These are phyloP conservation scores for Talaromyces trachyspermus DNA, from an alignment of 495 filamentous ascomycete species.

Conservation along the genomic window DNA sequence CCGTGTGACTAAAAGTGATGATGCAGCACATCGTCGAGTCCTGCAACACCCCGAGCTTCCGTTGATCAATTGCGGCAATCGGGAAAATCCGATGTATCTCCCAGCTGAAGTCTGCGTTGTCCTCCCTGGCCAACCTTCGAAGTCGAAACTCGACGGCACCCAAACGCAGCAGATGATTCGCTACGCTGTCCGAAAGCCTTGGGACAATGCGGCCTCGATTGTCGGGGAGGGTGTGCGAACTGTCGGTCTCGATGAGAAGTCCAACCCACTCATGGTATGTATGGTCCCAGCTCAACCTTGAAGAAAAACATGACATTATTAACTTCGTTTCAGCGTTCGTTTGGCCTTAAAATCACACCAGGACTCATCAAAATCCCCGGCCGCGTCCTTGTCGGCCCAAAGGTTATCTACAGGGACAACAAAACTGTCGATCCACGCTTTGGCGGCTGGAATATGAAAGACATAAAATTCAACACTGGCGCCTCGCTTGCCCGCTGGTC, in stretches of 20 bases:
- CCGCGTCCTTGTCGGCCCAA: slow-evolving; percentile 51
- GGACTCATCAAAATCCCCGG: slow-evolving; percentile 57
- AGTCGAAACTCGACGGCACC: slow-evolving; percentile 42
- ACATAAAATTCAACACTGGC: slow-evolving; percentile 33
- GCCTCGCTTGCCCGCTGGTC: slow-evolving; percentile 33
- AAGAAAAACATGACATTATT: too few species aligned
- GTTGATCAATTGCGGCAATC: slow-evolving; percentile 63
- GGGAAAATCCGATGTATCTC: slow-evolving; percentile 51
- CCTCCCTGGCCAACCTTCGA: slow-evolving; percentile 56
- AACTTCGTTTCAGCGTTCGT: too few species aligned
- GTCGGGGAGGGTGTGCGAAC: slow-evolving; percentile 43
- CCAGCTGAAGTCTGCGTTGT: slow-evolving; percentile 61
- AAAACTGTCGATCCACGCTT: slow-evolving; percentile 15
- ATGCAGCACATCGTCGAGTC: too few species aligned
- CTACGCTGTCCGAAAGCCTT: slow-evolving; percentile 61
- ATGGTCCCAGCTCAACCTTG: slow-evolving; percentile 63
- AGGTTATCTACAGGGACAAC: slow-evolving; percentile 40
- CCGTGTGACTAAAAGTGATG: too few species aligned
- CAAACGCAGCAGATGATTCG: slow-evolving; percentile 59
- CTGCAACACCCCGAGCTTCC: slow-evolving; percentile 40
- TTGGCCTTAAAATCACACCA: slow-evolving; percentile 46
- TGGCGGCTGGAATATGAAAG: slow-evolving; percentile 52
- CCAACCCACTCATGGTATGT: too few species aligned
- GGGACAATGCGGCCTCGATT: slow-evolving; percentile 60
- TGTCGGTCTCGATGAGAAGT: too few species aligned